Conservation (phyloP, 139 green algal genomes). For the Auxenochlorella pyrenoidosa region DNA sequence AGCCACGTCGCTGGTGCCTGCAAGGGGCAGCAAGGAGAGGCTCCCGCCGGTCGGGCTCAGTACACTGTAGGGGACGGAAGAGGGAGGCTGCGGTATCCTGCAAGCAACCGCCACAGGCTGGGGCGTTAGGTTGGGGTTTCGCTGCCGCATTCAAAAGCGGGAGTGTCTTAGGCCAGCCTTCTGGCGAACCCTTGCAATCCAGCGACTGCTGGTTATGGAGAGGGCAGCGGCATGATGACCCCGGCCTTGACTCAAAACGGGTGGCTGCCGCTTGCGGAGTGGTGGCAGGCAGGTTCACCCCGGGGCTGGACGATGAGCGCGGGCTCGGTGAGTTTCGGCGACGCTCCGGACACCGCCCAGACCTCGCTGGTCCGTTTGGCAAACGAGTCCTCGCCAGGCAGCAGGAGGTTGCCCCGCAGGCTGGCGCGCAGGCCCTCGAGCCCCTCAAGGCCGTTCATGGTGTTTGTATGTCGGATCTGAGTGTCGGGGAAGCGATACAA, state of each 20-base stretch:
- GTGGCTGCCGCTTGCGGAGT: not conserved
- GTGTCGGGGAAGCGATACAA: not conserved
- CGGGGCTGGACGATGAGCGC: not conserved
- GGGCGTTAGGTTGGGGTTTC: too few relatives aligned
- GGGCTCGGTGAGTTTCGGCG: not conserved
- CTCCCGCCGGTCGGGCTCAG: too few relatives aligned
- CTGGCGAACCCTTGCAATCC: too few relatives aligned
- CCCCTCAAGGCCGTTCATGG: not conserved
- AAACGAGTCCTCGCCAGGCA: not conserved
- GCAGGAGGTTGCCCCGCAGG: not conserved
- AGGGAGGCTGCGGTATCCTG: too few relatives aligned
- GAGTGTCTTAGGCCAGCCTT: too few relatives aligned
- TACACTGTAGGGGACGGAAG: too few relatives aligned
- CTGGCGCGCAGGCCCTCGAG: not conserved
- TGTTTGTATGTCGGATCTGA: not conserved
- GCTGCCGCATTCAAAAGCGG: too few relatives aligned
- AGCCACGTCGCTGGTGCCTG: constrained; percentile 27
- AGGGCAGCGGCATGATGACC: not conserved
- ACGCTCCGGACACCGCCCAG: not conserved
- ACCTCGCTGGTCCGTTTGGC: not conserved
- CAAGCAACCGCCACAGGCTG: too few relatives aligned
- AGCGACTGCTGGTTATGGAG: too few relatives aligned
- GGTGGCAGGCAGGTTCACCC: not conserved
- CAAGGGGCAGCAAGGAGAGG: not conserved
- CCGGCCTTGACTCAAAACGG: not conserved